These are phyloP conservation scores for Epithele typhae DNA, from an alignment of 768 basidiomycete genomes.

Conservation along the genomic window DNA sequence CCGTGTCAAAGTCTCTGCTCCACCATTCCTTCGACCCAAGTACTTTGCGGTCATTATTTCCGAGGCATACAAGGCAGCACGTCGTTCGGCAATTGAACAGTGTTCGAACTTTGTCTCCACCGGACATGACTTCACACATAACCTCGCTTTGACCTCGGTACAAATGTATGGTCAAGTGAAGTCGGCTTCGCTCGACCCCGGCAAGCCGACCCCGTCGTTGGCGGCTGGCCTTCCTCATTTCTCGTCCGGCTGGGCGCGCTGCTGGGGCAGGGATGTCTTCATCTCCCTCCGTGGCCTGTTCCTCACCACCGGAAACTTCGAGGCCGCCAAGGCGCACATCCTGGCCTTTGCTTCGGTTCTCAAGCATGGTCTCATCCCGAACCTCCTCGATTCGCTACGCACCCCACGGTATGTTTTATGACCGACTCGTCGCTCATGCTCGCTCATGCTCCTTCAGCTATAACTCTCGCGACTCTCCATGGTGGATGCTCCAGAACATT, in stretches of 20 bases:
- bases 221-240: slow-evolving; percentile 98
- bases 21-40: slow-evolving; percentile 90
- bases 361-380: slow-evolving; percentile 96
- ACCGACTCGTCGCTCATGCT: background rate
- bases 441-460: slow-evolving; percentile 43
- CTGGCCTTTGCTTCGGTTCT: slow-evolving; percentile 88
- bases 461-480: slow-evolving; percentile 96
- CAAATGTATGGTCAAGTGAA: slow-evolving; percentile 91
- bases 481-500: slow-evolving; percentile 99
- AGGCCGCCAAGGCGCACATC: slow-evolving; percentile 85
- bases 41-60: slow-evolving; percentile 92
- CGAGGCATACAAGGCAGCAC: slow-evolving; percentile 89
- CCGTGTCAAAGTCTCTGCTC: slow-evolving; percentile 63
- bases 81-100: slow-evolving; percentile 79
- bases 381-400: slow-evolving; percentile 85
- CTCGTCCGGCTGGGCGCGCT: slow-evolving; percentile 87
- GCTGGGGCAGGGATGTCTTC: slow-evolving; percentile 95
- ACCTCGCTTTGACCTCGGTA: slow-evolving; percentile 77
- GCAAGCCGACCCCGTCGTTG: slow-evolving; percentile 66
- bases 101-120: slow-evolving; percentile 80
- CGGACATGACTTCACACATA: slow-evolving; percentile 87
- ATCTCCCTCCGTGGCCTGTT: slow-evolving; percentile 93
- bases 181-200: slow-evolving; percentile 85
- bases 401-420: slow-evolving; percentile 61
- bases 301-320: slow-evolving; percentile 86